A percentile compares a stretch with the other conserved stretches of the same genome.
phyloP scores from a whole-genome alignment of 1,284 basidiomycete genomes.

The Fomitopsis schrenkii region DNA sequence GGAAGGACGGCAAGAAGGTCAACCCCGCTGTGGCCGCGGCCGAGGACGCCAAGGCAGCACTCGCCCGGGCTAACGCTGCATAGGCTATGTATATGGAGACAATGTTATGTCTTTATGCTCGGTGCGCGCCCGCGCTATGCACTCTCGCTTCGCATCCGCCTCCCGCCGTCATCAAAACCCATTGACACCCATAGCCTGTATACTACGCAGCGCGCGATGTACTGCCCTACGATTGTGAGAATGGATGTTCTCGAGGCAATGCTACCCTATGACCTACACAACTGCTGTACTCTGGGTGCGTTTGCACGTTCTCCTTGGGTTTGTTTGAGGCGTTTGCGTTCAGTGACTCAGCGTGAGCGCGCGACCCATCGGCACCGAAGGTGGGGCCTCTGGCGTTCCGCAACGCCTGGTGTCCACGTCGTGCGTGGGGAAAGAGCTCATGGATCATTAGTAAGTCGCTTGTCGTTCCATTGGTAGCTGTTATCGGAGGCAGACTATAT shows the following conservation, averaged over 20 bases:
- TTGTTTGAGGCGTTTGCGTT: no score
- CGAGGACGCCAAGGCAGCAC: conserved; percentile 39
- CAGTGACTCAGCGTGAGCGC: no score
- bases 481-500: no score
- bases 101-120: conserved; percentile 1
- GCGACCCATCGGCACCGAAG: no score
- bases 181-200: background rate
- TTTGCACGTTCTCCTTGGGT: no score
- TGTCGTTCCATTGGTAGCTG: no score
- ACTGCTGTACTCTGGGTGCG: background rate
- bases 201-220: background rate
- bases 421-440: background rate
- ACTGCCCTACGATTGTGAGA: background rate
- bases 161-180: background rate
- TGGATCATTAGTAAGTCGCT: background rate
- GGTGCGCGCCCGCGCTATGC: background rate
- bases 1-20: conserved; percentile 98
- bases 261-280: background rate
- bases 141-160: background rate
- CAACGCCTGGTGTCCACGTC: background rate
- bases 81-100: conserved; percentile 17
- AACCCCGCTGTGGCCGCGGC: conserved; percentile 65
- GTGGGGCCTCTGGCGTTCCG: background rate
- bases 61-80: conserved; percentile 21
- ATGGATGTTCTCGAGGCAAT: background rate